Evolutionary conservation across 2,329 filamentous ascomycete species (phyloP), one percentile per base, ranked within the genome.

Genomic region (Aspergillus cejpii): DNA sequence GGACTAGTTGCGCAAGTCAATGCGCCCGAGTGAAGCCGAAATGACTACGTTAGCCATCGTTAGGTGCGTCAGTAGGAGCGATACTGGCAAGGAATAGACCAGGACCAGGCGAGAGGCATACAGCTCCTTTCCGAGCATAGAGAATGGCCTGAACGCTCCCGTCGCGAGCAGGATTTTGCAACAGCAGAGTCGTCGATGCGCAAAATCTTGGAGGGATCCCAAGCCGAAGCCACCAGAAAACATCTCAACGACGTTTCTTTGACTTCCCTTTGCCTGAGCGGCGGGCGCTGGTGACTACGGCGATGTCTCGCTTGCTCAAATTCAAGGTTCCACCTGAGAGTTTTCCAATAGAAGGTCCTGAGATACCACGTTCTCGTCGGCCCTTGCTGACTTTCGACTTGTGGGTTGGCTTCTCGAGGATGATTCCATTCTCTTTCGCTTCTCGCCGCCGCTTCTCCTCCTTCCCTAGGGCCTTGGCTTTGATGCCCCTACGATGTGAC

Each of bases 391-490:
- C 59, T 41, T 61, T 64, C 33, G 58, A 53, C 53, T 69, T 74
- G 17, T 47, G 53, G 7, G 54, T 51, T n/a, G 64, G 63, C 27
- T 72, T 72, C 73, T 97, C 92, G 26, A 97, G 72, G 39, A 97
- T 81, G 56, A 97, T 83, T 5, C 91, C 92, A 57, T 91, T 94
- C 74, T 97, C 91, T 60, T 77, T 80, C 1, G 92, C 92, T 64
- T 95, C 87, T 31, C 74, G 75, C 28, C 91, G 74, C 41, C 91
- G 73, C 70, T 78, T 85, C 10, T 77, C 71, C 64, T 96, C 90
- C 47, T 79, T 80, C 21, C 73, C 67, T 1, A 65, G 72, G 17
- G 79, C 78, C 41, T 89, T 87, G 1, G 78, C 76, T 12, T 73
- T 71, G 48, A 97, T 96, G n/a, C 91, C 90, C 68, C 85, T 88